phyloP scores from a whole-genome alignment of 768 basidiomycete genomes.

The Strobilomyces echinocephalus region DNA sequence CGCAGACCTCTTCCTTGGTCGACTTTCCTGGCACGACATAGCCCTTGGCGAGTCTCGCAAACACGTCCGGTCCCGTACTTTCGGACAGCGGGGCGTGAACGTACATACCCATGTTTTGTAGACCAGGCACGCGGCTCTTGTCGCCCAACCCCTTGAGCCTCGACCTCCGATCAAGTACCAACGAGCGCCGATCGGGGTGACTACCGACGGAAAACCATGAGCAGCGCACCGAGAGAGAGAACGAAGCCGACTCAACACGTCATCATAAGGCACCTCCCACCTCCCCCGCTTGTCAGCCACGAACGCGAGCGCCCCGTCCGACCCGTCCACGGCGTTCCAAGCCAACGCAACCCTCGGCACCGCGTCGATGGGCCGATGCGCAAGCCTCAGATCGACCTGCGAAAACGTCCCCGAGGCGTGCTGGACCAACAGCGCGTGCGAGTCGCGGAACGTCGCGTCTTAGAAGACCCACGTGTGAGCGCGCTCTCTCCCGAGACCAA shows the following conservation, averaged over 20 bases:
- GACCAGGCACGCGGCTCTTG: constrained; percentile 40
- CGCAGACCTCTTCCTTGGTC: constrained; percentile 45
- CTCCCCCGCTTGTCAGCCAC: constrained; percentile 47
- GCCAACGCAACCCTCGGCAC: constrained; percentile 58
- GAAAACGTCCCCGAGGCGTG: constrained; percentile 75
- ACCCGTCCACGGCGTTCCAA: constrained; percentile 47
- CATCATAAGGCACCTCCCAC: constrained; percentile 78
- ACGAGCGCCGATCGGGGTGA: constrained; percentile 29
- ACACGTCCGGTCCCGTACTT: constrained; percentile 34
- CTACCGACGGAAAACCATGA: constrained; percentile 25
- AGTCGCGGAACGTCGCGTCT: constrained; percentile 70
- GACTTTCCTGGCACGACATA: constrained; percentile 45
- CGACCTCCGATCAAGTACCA: constrained; percentile 27
- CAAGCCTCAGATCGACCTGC: constrained; percentile 69
- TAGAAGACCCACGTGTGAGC: not conserved
- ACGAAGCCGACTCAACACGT: constrained; percentile 48
- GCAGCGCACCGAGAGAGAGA: not conserved
- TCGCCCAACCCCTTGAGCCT: constrained; percentile 60
- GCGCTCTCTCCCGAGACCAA: not conserved
- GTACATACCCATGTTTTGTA: constrained; percentile 58
- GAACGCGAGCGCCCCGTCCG: constrained; percentile 59
- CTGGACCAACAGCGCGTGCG: constrained; percentile 68
- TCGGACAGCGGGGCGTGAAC: constrained; percentile 10
- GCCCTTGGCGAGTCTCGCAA: constrained; percentile 57
- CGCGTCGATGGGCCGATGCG: constrained; percentile 59